Base-by-base conservation (phyloP, 2,329 filamentous ascomycete genomes). In the Pseudopyricularia javanii region DNA sequence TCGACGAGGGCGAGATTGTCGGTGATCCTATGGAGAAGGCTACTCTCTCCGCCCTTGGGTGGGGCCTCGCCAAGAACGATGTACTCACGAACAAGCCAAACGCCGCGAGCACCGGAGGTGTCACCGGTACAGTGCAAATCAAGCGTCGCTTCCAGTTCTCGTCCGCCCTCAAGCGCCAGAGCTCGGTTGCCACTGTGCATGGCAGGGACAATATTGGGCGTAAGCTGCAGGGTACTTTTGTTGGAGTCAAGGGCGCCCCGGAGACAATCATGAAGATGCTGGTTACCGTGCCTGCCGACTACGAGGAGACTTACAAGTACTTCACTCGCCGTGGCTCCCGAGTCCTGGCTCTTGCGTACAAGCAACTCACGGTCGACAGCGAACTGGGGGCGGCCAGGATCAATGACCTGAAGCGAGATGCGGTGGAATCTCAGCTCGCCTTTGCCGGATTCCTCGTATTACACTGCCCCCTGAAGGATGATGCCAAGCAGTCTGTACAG, bases 21-120 rank as follows among this genome's bases (percentile, higher is more conserved):
- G 93, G 93, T 62, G 93, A 98, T 64, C 93, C 93, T 2, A 98
- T 98, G 93, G 93, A 98, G 66, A 97, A 97, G 70, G 93, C 93
- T 47, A 97, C 93, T 1, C 74, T 98, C 28, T 74, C 78, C 49
- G 90, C 91, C 53, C 82, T 98, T 11, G 91, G 91, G 52, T 98
- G 93, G 93, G 83, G 79, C 54, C 78, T 98, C n/a, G 91, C 91
- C 49, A 85, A 82, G 62, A 93, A 95, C 59, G 91, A 98, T 62
- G 83, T 79, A 32, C 78, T 98, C 15, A 82, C 82, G 28, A 86
- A 82, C 66, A 90, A 87, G 65, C 68, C 74, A 11, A 64, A 69
- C 3, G 65, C 70, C 14, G 70, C 70, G 22, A 66, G 73, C 7
- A 69, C 70, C 34, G 73, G 73, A 7, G 74, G 73, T 30, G 70